phyloP scores from a whole-genome alignment of 768 basidiomycete genomes.

The Termitomyces sp. region DNA sequence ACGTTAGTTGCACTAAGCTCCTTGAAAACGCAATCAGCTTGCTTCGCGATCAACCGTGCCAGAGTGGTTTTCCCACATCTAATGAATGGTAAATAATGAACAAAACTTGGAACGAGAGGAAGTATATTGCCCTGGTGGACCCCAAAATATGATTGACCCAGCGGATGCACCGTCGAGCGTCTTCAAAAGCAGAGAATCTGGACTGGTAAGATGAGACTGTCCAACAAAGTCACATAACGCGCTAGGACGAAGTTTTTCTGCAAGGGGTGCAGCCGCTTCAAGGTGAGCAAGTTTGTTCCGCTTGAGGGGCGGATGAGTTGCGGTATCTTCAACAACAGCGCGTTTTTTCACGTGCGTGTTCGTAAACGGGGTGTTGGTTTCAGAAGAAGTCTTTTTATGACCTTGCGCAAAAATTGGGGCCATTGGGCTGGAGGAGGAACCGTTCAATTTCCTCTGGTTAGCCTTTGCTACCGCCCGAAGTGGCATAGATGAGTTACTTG shows the following conservation, averaged over 20 bases:
- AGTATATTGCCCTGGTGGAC: constrained; percentile 58
- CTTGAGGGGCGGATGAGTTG: constrained; percentile 11
- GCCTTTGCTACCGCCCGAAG: constrained; percentile 6
- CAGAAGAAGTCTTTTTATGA: constrained; percentile 13
- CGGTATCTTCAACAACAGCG: constrained; percentile 10
- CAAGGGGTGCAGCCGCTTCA: constrained; percentile 47
- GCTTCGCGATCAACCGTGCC: constrained; percentile 64
- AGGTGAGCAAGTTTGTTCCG: constrained; percentile 16
- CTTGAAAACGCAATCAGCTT: constrained; percentile 59
- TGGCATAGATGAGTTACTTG: constrained; percentile 6
- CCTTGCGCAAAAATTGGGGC: constrained; percentile 40
- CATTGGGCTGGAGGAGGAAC: constrained; percentile 21
- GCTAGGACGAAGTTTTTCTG: constrained; percentile 70
- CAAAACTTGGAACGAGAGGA: background rate
- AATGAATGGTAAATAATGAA: background rate
- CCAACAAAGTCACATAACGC: constrained; percentile 67
- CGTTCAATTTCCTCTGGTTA: constrained; percentile 14
- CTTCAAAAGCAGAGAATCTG: constrained; percentile 52
- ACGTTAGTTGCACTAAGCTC: constrained; percentile 75
- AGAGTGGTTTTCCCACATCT: constrained; percentile 77
- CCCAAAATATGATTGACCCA: constrained; percentile 71
- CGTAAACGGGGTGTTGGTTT: background rate
- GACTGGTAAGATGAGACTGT: constrained; percentile 59
- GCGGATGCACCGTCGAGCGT: constrained; percentile 46
- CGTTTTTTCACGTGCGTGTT: constrained; percentile 14